phyloP scores from a whole-genome alignment of 352 stramenopile species.

The Phytopythium cucurbitacearum region DNA sequence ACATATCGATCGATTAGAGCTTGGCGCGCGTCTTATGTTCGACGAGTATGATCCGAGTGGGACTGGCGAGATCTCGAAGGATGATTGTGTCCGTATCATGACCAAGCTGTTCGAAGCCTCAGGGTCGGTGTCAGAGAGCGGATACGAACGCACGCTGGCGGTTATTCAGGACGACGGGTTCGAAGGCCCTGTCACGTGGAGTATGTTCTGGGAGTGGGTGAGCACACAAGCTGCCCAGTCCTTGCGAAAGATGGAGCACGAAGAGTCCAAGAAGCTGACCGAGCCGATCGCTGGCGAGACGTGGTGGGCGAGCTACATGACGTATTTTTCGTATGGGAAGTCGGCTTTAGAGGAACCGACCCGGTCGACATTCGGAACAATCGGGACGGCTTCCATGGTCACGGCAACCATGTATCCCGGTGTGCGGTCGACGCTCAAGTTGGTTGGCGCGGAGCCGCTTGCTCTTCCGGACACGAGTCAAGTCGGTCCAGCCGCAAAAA shows the following conservation, averaged over 20 bases:
- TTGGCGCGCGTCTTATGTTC: slow-evolving; percentile 80
- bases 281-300: slow-evolving; percentile 37
- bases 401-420: slow-evolving; percentile 9
- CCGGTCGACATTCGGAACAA: slow-evolving; percentile 1
- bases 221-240: slow-evolving; percentile 71
- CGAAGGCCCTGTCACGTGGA: slow-evolving; percentile 64
- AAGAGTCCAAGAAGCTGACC: slow-evolving; percentile 38
- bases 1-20: slow-evolving; percentile 75
- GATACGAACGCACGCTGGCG: slow-evolving; percentile 50
- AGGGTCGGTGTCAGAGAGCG: slow-evolving; percentile 50
- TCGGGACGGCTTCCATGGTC: slow-evolving; percentile 1
- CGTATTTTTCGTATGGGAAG: slow-evolving; percentile 32
- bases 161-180: slow-evolving; percentile 56
- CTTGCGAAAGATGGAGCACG: slow-evolving; percentile 52
- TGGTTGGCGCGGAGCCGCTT: slow-evolving; percentile 4
- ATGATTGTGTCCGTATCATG: slow-evolving; percentile 70
- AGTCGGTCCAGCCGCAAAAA: background rate
- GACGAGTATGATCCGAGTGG: slow-evolving; percentile 68
- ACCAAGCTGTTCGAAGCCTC: slow-evolving; percentile 70
- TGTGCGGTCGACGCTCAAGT: slow-evolving; percentile 6
- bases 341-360: slow-evolving; percentile 9
- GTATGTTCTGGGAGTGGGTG: slow-evolving; percentile 85
- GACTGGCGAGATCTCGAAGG: slow-evolving; percentile 59
- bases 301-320: slow-evolving; percentile 77
- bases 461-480: slow-evolving; percentile 4